phyloP scores from a whole-genome alignment of 192 early-diverging fungal species.

The Gaertneriomyces sp. region DNA sequence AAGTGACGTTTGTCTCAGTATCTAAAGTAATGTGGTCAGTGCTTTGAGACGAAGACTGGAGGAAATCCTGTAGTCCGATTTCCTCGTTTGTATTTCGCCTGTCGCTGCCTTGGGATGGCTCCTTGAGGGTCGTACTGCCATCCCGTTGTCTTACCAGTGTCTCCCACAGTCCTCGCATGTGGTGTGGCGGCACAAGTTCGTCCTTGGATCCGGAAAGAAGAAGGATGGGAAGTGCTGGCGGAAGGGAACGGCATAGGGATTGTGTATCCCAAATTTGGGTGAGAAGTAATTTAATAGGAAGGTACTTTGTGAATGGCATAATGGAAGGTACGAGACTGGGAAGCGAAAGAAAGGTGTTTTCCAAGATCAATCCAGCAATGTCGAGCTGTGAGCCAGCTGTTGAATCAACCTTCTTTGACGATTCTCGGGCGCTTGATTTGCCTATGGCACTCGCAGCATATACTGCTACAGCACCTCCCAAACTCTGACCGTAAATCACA shows the following conservation, averaged over 20 bases:
- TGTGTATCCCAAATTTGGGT: conserved; percentile 91
- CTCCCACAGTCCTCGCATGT: conserved; percentile 73
- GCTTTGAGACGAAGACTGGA: too few species aligned
- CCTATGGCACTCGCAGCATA: conserved; percentile 53
- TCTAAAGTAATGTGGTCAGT: background rate
- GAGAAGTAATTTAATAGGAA: conserved; percentile 65
- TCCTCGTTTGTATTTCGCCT: background rate
- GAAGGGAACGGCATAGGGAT: background rate
- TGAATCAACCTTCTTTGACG: too few species aligned
- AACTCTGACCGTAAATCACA: conserved; percentile 89
- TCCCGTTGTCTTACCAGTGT: background rate
- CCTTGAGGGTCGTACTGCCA: conserved; percentile 9
- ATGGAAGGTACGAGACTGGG: conserved; percentile 84
- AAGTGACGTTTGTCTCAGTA: conserved; percentile 23
- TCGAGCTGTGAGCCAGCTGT: conserved; percentile 63
- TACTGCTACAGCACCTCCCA: conserved; percentile 96
- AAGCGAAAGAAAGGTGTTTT: conserved; percentile 91
- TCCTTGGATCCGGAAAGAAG: conserved; percentile 79
- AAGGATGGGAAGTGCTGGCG: conserved; percentile 60
- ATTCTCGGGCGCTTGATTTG: too few species aligned
- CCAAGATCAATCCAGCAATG: conserved; percentile 80
- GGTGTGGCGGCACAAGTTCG: conserved; percentile 81
- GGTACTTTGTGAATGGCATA: conserved; percentile 66
- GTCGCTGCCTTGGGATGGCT: too few species aligned
- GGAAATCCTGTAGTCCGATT: conserved; percentile 35